A percentile compares a stretch with the other conserved stretches of the same genome.
phyloP scores from a whole-genome alignment of 768 basidiomycete genomes.

The Hydnomerulius pinastri region DNA sequence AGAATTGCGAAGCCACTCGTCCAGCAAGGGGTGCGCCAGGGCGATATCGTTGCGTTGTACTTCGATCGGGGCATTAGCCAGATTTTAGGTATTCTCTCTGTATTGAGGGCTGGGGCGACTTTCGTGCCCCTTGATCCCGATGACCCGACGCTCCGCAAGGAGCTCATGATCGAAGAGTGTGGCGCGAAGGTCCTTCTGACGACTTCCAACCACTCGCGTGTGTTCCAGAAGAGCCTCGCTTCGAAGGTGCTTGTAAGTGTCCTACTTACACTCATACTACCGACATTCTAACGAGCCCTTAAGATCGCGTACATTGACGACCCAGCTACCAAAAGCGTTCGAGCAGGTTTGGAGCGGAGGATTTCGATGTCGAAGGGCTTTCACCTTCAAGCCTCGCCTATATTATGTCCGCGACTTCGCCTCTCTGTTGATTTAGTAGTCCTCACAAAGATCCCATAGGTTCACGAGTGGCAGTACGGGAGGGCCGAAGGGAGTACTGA shows the following conservation, averaged over 20 bases:
- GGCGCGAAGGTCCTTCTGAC: slow-evolving; percentile 14
- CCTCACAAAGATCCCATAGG: not conserved
- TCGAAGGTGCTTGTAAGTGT: slow-evolving; percentile 5
- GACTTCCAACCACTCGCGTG: slow-evolving; percentile 12
- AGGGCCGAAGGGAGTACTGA: too few species aligned
- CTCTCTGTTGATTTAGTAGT: not conserved
- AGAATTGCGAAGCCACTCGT: slow-evolving; percentile 22
- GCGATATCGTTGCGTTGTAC: slow-evolving; percentile 15
- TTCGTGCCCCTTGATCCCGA: too few species aligned
- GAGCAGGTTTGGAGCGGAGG: slow-evolving; percentile 2
- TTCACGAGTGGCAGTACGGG: too few species aligned
- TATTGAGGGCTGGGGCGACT: slow-evolving; percentile 25
- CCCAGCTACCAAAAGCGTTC: slow-evolving; percentile 9
- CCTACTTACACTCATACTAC: not conserved
- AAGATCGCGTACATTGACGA: slow-evolving; percentile 20
- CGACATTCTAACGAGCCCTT: not conserved
- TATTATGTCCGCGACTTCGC: slow-evolving; percentile 14
- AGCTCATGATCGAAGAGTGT: slow-evolving; percentile 17
- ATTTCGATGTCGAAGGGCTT: slow-evolving; percentile 8
- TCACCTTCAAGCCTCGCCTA: too few species aligned
- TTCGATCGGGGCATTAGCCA: slow-evolving; percentile 18
- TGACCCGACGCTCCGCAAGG: slow-evolving; percentile 16
- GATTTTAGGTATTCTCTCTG: slow-evolving; percentile 19
- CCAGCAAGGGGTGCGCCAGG: slow-evolving; percentile 15
- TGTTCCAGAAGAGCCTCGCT: slow-evolving; percentile 6